These are phyloP conservation scores for Xylaria sp. DNA, from an alignment of 2,329 filamentous ascomycete species.

Conservation along the genomic window DNA sequence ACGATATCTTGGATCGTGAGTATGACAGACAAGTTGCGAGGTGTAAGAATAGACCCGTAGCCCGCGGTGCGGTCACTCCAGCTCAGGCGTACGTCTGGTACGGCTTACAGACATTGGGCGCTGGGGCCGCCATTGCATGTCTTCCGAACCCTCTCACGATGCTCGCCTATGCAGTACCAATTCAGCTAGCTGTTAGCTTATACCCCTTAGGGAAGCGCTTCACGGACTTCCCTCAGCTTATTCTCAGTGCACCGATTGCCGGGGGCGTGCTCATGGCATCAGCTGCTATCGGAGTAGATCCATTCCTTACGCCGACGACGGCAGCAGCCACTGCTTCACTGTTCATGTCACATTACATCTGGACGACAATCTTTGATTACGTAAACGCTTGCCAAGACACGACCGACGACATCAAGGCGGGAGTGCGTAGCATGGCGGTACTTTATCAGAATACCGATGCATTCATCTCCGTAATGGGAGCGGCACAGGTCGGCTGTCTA, in stretches of 20 bases:
- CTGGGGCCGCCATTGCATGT: constrained; percentile 42
- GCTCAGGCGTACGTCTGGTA: constrained; percentile 47
- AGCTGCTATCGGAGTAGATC: constrained; percentile 51
- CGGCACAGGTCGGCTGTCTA: constrained; percentile 28
- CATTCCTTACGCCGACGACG: constrained; percentile 39
- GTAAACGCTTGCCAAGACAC: constrained; percentile 59
- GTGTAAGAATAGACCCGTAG: constrained; percentile 57
- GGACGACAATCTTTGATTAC: constrained; percentile 57
- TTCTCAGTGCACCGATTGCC: constrained; percentile 56
- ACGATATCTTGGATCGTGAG: constrained; percentile 60
- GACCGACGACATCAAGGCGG: constrained; percentile 54
- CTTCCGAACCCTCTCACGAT: constrained; percentile 48
- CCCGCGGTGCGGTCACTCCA: constrained; percentile 51
- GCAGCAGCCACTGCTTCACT: constrained; percentile 51
- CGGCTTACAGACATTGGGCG: constrained; percentile 45
- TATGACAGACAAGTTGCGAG: constrained; percentile 59
- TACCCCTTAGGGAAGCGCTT: constrained; percentile 59
- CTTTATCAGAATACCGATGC: constrained; percentile 31
- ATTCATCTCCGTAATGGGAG: constrained; percentile 28
- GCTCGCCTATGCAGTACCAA: constrained; percentile 47
- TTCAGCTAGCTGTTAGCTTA: constrained; percentile 45
- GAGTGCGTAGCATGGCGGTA: constrained; percentile 57
- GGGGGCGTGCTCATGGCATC: constrained; percentile 56
- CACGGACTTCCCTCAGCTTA: constrained; percentile 57
- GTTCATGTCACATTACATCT: constrained; percentile 44